These are phyloP conservation scores for Ochromonas danica DNA, from an alignment of 108 stramenopile species.

Conservation along the genomic window DNA sequence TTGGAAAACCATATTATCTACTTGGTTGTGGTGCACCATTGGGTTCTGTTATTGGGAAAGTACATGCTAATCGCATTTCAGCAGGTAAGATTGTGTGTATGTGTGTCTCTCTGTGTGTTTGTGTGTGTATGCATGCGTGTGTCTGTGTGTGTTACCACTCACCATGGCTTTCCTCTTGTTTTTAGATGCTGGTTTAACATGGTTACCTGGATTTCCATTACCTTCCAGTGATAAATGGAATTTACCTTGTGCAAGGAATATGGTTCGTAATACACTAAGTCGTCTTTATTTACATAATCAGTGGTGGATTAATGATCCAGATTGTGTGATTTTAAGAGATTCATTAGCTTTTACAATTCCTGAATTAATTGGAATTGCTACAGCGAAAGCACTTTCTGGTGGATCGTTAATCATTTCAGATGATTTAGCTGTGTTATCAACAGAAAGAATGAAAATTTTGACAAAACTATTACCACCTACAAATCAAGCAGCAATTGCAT, in stretches of 20 bases:
- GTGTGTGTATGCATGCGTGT: too few species aligned
- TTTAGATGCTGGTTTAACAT: constrained; percentile 80
- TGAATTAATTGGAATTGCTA: constrained; percentile 79
- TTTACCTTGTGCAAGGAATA: constrained; percentile 77
- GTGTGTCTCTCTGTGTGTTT: too few species aligned
- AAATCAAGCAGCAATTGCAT: constrained; percentile 34
- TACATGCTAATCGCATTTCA: constrained; percentile 78
- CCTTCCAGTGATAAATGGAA: constrained; percentile 74
- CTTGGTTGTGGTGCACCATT: constrained; percentile 19
- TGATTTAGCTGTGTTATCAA: constrained; percentile 41
- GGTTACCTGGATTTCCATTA: constrained; percentile 76
- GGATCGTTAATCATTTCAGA: constrained; percentile 84
- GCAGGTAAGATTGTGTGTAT: constrained; percentile 54
- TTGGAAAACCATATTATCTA: constrained; percentile 60
- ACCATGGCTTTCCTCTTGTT: not conserved
- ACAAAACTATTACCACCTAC: not conserved
- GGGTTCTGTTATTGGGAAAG: constrained; percentile 38
- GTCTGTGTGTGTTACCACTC: too few species aligned
- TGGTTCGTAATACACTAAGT: constrained; percentile 81
- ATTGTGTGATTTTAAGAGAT: constrained; percentile 79
- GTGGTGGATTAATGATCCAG: constrained; percentile 93
- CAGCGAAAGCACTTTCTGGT: constrained; percentile 82
- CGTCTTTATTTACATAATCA: constrained; percentile 74
- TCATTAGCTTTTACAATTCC: constrained; percentile 71
- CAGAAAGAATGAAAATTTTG: constrained; percentile 10